Evolutionary conservation across 2,329 filamentous ascomycete genomes (phyloP).

Genomic region (Fusarium gaditjirri): DNA sequence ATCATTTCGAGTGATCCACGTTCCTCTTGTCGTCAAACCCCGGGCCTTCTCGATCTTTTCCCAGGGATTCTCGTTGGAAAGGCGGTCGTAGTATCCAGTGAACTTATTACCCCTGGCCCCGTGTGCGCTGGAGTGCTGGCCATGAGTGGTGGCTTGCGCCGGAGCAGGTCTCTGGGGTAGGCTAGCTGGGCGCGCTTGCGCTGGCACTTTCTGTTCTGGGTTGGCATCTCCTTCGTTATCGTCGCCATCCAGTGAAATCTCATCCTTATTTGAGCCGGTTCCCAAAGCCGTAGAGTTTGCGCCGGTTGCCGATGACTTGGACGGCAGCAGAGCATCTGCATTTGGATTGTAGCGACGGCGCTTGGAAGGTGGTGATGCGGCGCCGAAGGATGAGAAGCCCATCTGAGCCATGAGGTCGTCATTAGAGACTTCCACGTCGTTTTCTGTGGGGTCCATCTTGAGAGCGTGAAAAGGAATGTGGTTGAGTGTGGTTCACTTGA

Average conservation of each 20-base stretch:
- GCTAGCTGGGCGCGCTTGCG: slow-evolving; percentile 48
- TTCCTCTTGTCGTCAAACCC: slow-evolving; percentile 56
- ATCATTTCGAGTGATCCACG: slow-evolving; percentile 53
- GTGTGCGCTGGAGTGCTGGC: slow-evolving; percentile 20
- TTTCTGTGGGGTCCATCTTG: slow-evolving; percentile 13
- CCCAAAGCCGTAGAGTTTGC: slow-evolving; percentile 53
- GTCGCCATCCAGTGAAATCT: slow-evolving; percentile 57
- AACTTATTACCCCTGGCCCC: slow-evolving; percentile 62
- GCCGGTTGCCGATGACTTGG: slow-evolving; percentile 46
- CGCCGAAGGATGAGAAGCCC: slow-evolving; percentile 79
- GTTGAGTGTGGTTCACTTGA: not conserved
- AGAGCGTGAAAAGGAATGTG: not conserved
- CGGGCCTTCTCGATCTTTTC: slow-evolving; percentile 61
- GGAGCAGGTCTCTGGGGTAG: slow-evolving; percentile 48
- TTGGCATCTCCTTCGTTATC: slow-evolving; percentile 34
- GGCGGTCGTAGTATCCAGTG: slow-evolving; percentile 74
- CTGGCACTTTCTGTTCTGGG: slow-evolving; percentile 18
- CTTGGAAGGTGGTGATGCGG: slow-evolving; percentile 64
- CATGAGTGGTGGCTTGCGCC: slow-evolving; percentile 6
- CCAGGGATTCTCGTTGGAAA: slow-evolving; percentile 80
- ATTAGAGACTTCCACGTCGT: slow-evolving; percentile 23
- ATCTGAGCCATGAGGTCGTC: slow-evolving; percentile 71
- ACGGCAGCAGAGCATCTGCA: slow-evolving; percentile 55
- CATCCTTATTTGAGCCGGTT: slow-evolving; percentile 52
- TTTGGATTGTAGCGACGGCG: slow-evolving; percentile 74